Conservation (phyloP, 176 grass and related monocot species). For the Typha latifolia region DNA sequence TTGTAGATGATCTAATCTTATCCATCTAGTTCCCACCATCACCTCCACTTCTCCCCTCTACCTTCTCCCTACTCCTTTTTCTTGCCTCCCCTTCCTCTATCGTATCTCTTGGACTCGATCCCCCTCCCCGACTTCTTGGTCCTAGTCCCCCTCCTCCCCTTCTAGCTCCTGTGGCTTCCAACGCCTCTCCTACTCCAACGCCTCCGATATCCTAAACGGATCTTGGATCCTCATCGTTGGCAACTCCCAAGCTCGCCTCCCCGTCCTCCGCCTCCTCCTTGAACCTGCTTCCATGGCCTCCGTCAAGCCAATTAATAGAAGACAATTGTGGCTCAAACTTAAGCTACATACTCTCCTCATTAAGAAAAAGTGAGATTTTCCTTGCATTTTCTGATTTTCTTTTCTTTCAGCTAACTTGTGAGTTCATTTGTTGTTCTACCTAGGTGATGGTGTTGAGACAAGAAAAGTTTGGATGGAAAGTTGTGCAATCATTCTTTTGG, state of each 20-base stretch:
- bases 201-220: conserved; percentile 71
- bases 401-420: too few relatives aligned
- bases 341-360: too few relatives aligned
- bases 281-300: conserved; percentile 43
- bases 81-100: conserved; percentile 54
- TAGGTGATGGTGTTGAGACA: too few relatives aligned
- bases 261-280: conserved; percentile 70
- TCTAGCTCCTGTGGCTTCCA: conserved; percentile 56
- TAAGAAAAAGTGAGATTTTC: too few relatives aligned
- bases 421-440: too few relatives aligned
- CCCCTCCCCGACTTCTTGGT: conserved; percentile 26
- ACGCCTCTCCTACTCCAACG: conserved; percentile 46
- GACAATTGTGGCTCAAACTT: too few relatives aligned
- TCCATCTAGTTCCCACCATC: background rate
- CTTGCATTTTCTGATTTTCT: too few relatives aligned
- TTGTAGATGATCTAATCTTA: too few relatives aligned
- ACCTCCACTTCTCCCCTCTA: background rate
- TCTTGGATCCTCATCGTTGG: conserved; percentile 86
- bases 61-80: conserved; percentile 9
- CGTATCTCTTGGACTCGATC: conserved; percentile 45
- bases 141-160: conserved; percentile 42
- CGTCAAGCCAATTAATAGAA: conserved; percentile 24
- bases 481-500: too few relatives aligned
- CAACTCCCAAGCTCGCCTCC: conserved; percentile 80
- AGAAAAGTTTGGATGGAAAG: too few relatives aligned